phyloP scores from a whole-genome alignment of 2,329 filamentous ascomycete genomes.

The Graphiopsis chlorocephala region DNA sequence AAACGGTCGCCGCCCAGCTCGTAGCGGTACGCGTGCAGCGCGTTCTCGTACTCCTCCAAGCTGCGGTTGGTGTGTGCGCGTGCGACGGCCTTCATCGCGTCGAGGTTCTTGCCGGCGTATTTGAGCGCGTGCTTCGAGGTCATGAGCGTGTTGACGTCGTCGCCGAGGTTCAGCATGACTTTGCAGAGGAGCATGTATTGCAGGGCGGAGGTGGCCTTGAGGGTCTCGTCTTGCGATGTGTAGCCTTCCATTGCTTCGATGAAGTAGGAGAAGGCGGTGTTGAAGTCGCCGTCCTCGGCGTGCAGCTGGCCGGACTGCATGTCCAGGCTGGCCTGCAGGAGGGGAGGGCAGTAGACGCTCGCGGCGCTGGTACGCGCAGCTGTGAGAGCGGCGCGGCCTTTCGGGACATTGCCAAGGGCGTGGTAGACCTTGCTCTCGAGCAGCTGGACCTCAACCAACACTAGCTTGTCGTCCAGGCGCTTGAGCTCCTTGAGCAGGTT shows the following conservation, averaged over 20 bases:
- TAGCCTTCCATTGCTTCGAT: slow-evolving; percentile 98
- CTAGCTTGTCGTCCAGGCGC: slow-evolving; percentile 96
- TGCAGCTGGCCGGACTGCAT: slow-evolving; percentile 99
- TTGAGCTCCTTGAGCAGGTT: slow-evolving; percentile 93
- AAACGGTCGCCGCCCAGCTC: slow-evolving; percentile 93
- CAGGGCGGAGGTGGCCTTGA: slow-evolving; percentile 90
- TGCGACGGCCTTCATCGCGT: slow-evolving; percentile 98
- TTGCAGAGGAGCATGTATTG: slow-evolving; percentile 99
- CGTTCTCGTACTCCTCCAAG: slow-evolving; percentile 93
- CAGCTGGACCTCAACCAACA: slow-evolving; percentile 95
- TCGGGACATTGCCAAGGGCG: slow-evolving; percentile 91
- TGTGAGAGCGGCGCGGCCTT: slow-evolving; percentile 90
- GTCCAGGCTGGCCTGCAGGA: slow-evolving; percentile 92
- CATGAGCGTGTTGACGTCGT: slow-evolving; percentile 95
- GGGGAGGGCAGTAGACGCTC: slow-evolving; percentile 92
- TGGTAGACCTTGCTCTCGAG: slow-evolving; percentile 97
- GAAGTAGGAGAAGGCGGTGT: slow-evolving; percentile 97
- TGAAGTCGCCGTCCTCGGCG: slow-evolving; percentile 98
- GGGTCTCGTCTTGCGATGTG: slow-evolving; percentile 82
- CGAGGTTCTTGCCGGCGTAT: slow-evolving; percentile 91
- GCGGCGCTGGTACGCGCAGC: slow-evolving; percentile 92
- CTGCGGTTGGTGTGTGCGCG: slow-evolving; percentile 93
- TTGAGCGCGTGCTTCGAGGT: slow-evolving; percentile 94
- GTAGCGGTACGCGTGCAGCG: slow-evolving; percentile 83
- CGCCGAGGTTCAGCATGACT: slow-evolving; percentile 96